Evolutionary conservation across 2,329 filamentous ascomycete species (phyloP), one percentile per base, ranked within the genome.

Genomic region (Fusarium verrucosum): DNA sequence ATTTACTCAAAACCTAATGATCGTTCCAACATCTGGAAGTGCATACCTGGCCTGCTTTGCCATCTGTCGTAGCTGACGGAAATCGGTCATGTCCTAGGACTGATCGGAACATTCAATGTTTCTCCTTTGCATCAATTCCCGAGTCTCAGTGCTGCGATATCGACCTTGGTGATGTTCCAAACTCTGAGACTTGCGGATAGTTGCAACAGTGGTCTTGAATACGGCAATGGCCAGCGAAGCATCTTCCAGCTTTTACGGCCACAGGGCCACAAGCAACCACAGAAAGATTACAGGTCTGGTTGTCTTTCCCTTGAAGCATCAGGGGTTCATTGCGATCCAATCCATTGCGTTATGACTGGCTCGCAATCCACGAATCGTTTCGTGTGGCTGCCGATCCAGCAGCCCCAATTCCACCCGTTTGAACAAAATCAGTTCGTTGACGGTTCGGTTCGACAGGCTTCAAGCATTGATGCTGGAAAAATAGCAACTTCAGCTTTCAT

Each of bases 351-450:
- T 35, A 44, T 50, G 40, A 49, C 50, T 50, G 49, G 64, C 56
- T 68, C 46, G 35, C 30, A 44, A 59, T 32, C 49, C 37, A 53
- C 52, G 54, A 62, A 58, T 54, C 42, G 61, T 68, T 67, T 71
- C 58, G 56, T 66, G 63, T 65, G 63, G 58, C 37, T 52, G 64
- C 47, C 60, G 56, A 68, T 55, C 49, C 44, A 42, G 28, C 49
- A 68, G 65, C 65, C 64, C 65, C 60, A 65, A 68, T 68, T 67
- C 56, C 60, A 65, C 42, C 45, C 33, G 22, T n/a, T 66, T 45
- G 26, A 37, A 37, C 32, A 19, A 23, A n/a, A 33, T 28, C 36
- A 42, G 53, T 58, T 58, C 49, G 35, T 55, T 40, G 45, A 67
- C 37, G 62, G n/a, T n/a, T n/a, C n/a, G 26, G 22, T 23, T 28